Base-by-base conservation (phyloP, 495 filamentous ascomycete species). In the Chaetomium cochliodes region DNA sequence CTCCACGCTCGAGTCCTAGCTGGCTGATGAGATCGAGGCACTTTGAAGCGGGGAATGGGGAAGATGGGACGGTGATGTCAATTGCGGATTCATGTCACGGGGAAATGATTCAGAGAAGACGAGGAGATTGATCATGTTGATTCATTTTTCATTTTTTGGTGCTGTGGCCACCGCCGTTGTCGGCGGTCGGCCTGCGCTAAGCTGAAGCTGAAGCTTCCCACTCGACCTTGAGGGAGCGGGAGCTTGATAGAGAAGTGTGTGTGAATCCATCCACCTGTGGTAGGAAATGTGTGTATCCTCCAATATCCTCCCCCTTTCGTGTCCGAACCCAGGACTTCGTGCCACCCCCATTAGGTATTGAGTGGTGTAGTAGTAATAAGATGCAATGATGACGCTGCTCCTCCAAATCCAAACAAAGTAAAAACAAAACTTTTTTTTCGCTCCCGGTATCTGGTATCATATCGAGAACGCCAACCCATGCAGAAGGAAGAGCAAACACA, bases 391-490 rank as follows among this genome's bases (percentile, higher is more conserved):
- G 57, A 60, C n/a, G 57, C 44, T 49, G 23, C 20, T 49, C 25
- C 16, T 42, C 42, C 49, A 15, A 60, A 49, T 25, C 54, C 41
- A 26, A 25, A 9, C 49, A 52, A 52, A 13, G 25, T 18, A 22
- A 49, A 60, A 49, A 18, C 41, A 13, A 12, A 33, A 57, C 11
- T 28, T 52, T 39, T 60, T 60, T 65, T 65, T 60, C 41, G 47
- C 39, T 60, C 47, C 41, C 37, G 15, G 11, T 25, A 41, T 52
- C 47, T 67, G 62, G 62, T 70, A 65, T 67, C 57, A 60, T 65
- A 30, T 39, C 23, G 16, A 33, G 15, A 78, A 76, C 79, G 76
- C 78, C 78, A 73, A 71, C 76, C 69, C 75, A 79, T 77, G 73
- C 66, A 64, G 62, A 60, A 63, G 25, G 33, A 63, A 46, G n/a